A percentile compares a stretch with the other conserved stretches of the same genome.
Conservation (phyloP, 352 stramenopile genomes). For the Phytophthora sp. region DNA sequence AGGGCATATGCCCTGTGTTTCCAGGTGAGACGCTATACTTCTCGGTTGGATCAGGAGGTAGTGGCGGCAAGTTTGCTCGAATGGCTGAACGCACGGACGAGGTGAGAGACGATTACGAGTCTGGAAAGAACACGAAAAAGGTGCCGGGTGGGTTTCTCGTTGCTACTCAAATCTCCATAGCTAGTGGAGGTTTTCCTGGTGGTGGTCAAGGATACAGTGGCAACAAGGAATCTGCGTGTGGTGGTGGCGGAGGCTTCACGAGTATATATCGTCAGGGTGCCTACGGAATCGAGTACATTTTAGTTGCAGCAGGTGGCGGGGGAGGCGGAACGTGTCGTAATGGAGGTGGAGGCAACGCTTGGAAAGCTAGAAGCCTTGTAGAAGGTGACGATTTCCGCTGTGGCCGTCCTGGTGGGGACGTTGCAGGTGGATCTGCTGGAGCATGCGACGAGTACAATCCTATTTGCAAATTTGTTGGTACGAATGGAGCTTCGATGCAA, state of each 20-base stretch:
- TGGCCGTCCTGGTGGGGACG: slow-evolving; percentile 49
- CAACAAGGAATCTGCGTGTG: slow-evolving; percentile 75
- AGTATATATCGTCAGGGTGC: slow-evolving; percentile 71
- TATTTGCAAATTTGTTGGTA: slow-evolving; percentile 68
- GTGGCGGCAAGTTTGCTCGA: slow-evolving; percentile 46
- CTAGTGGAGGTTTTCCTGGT: slow-evolving; percentile 53
- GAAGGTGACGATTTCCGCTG: slow-evolving; percentile 60
- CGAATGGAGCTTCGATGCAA: slow-evolving; percentile 53
- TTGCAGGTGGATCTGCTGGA: slow-evolving; percentile 51
- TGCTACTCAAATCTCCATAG: slow-evolving; percentile 52
- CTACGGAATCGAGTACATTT: slow-evolving; percentile 69
- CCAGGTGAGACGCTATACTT: slow-evolving; percentile 79
- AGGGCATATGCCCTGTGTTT: slow-evolving; percentile 61
- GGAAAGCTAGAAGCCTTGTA: slow-evolving; percentile 27
- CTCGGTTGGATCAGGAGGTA: slow-evolving; percentile 55
- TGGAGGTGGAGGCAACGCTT: slow-evolving; percentile 50
- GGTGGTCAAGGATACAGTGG: slow-evolving; percentile 64
- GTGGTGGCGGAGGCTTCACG: slow-evolving; percentile 72
- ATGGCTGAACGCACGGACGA: slow-evolving; percentile 47
- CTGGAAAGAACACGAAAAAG: slow-evolving; percentile 24
- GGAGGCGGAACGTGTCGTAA: slow-evolving; percentile 74
- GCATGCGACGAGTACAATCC: slow-evolving; percentile 65
- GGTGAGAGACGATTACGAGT: slow-evolving; percentile 3
- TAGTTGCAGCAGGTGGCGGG: slow-evolving; percentile 69
- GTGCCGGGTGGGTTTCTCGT: slow-evolving; percentile 34